A percentile compares a stretch with the other conserved stretches of the same genome.
phyloP scores from a whole-genome alignment of 2,329 filamentous ascomycete species.

The Alternaria sp. region DNA sequence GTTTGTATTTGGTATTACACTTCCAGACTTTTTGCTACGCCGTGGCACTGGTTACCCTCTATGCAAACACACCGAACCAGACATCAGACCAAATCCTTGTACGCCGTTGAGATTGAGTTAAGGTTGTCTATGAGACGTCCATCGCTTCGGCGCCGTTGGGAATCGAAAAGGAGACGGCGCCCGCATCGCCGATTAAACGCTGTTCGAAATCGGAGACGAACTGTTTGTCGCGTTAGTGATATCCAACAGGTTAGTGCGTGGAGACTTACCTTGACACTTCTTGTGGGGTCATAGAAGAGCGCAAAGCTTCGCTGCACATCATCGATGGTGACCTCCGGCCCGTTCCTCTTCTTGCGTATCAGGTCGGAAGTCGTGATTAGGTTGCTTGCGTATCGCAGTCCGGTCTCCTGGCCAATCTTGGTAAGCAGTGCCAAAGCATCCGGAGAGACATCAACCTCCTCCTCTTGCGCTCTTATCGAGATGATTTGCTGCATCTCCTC shows the following conservation, averaged over 20 bases:
- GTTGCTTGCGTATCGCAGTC: conserved; percentile 95
- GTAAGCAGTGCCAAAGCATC: conserved; percentile 92
- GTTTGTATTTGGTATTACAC: conserved; percentile 8
- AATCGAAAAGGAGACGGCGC: conserved; percentile 74
- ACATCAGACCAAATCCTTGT: conserved; percentile 28
- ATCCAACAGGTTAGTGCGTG: background rate
- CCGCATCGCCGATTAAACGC: conserved; percentile 88
- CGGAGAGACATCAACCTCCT: conserved; percentile 90
- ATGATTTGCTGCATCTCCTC: conserved; percentile 95
- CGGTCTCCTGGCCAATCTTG: conserved; percentile 93
- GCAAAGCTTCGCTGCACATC: conserved; percentile 94
- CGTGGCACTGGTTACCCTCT: conserved; percentile 2
- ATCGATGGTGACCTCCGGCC: conserved; percentile 82
- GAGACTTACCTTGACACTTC: conserved; percentile 74
- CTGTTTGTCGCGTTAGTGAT: conserved; percentile 37
- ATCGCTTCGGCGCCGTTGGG: conserved; percentile 70
- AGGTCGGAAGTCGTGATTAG: conserved; percentile 95
- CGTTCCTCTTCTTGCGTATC: conserved; percentile 83
- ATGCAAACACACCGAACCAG: conserved; percentile 35
- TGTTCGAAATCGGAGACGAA: conserved; percentile 93
- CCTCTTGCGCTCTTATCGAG: conserved; percentile 90
- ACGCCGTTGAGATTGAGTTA: conserved; percentile 24
- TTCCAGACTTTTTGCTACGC: conserved; percentile 13
- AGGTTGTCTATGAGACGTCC: conserved; percentile 66
- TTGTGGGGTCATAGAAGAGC: conserved; percentile 88